phyloP scores from a whole-genome alignment of 1,139 yeast genomes.

The Meyerozyma guilliermondii region DNA sequence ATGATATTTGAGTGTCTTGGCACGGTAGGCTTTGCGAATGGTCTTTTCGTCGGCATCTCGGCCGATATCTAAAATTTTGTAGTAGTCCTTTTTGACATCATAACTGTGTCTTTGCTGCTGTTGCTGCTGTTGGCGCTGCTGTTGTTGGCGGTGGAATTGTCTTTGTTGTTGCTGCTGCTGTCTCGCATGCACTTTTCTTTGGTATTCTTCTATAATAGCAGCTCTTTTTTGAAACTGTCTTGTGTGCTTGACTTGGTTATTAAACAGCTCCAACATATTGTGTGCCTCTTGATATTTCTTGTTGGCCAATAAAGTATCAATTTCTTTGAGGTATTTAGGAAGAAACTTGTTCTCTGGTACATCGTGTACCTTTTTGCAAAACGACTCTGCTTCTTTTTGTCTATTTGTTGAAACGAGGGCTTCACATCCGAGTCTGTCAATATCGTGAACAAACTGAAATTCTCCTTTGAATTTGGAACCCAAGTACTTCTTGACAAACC shows the following conservation, averaged over 20 bases:
- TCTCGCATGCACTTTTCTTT: slow-evolving; percentile 38
- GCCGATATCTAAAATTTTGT: slow-evolving; percentile 68
- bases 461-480: slow-evolving; percentile 5
- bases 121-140: slow-evolving; percentile 33
- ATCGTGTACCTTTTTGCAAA: slow-evolving; percentile 30
- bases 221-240: slow-evolving; percentile 28
- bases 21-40: slow-evolving; percentile 77
- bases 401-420: slow-evolving; percentile 30
- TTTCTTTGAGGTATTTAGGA: slow-evolving; percentile 41
- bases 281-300: slow-evolving; percentile 43
- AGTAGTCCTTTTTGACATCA: slow-evolving; percentile 66
- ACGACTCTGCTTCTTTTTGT: slow-evolving; percentile 21
- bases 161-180: slow-evolving; percentile 44
- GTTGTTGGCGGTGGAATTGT: slow-evolving; percentile 47
- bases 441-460: slow-evolving; percentile 22
- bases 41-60: slow-evolving; percentile 67
- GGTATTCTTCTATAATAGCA: slow-evolving; percentile 19
- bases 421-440: slow-evolving; percentile 46
- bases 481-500: slow-evolving; percentile 15
- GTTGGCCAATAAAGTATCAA: slow-evolving; percentile 35
- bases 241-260: slow-evolving; percentile 35
- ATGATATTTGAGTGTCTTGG: slow-evolving; percentile 74
- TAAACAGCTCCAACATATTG: slow-evolving; percentile 21
- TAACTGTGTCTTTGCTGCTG: slow-evolving; percentile 27
- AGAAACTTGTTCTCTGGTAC: slow-evolving; percentile 32